These are phyloP conservation scores for Solanum neorickii DNA, from an alignment of 257 asterid species.

Conservation along the genomic window DNA sequence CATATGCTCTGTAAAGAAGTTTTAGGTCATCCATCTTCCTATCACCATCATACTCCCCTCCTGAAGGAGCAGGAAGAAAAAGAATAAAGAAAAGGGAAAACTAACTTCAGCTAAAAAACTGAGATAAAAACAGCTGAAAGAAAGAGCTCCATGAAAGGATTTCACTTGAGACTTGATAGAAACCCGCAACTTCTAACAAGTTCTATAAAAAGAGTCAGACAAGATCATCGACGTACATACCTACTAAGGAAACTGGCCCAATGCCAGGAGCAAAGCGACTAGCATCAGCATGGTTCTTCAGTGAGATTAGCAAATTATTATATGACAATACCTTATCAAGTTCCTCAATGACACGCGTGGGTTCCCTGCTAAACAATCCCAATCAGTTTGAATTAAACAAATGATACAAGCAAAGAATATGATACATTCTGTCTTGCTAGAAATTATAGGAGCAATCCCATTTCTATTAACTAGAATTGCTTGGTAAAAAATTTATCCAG, in stretches of 20 bases:
- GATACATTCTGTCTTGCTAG: background rate
- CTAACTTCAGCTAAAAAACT: slow-evolving; percentile 8
- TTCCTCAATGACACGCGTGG: slow-evolving; percentile 49
- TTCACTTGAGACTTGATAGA: background rate
- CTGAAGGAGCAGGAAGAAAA: slow-evolving; percentile 25
- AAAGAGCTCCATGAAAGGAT: background rate
- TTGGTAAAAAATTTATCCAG: background rate
- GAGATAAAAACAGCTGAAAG: background rate
- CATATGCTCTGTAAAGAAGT: slow-evolving; percentile 65
- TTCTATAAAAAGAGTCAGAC: background rate
- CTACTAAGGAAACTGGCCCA: slow-evolving; percentile 71
- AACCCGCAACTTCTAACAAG: slow-evolving; percentile 4
- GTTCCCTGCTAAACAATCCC: slow-evolving; percentile 29
- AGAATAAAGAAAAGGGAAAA: background rate
- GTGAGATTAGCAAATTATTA: slow-evolving; percentile 57
- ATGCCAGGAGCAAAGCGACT: slow-evolving; percentile 76
- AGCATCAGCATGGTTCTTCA: slow-evolving; percentile 69
- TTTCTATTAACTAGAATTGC: background rate
- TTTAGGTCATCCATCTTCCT: slow-evolving; percentile 72
- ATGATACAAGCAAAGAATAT: background rate
- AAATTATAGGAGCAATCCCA: background rate
- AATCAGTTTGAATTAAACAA: background rate
- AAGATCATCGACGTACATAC: slow-evolving; percentile 20
- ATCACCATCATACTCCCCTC: slow-evolving; percentile 75
- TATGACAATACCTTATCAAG: slow-evolving; percentile 68